Evolutionary conservation across 441 rosid genomes (phyloP).

Genomic region (Hura crepitans): DNA sequence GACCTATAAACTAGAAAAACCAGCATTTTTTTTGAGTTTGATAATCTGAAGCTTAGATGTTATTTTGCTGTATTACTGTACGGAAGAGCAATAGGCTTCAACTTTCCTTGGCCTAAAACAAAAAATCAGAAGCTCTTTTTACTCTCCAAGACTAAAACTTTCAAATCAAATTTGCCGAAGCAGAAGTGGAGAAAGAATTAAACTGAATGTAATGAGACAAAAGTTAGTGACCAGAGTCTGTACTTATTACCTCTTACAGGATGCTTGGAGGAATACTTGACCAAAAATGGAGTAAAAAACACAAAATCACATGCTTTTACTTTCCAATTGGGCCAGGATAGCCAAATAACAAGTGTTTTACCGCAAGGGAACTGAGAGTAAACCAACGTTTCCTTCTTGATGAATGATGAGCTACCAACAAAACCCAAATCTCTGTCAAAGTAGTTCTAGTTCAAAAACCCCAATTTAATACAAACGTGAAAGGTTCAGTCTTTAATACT

Average conservation of each 20-base stretch:
- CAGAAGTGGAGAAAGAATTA: background rate
- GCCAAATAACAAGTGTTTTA: background rate
- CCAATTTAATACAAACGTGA: constrained; percentile 18
- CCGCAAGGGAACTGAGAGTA: background rate
- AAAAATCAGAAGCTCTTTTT: background rate
- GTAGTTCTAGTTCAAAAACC: constrained; percentile 9
- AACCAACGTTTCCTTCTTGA: constrained; percentile 7
- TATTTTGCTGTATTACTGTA: background rate
- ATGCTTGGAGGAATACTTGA: background rate
- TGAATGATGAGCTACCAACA: background rate
- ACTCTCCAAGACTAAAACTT: constrained; percentile 9
- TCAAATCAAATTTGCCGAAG: constrained; percentile 1
- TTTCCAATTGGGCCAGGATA: constrained; percentile 8
- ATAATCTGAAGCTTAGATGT: background rate
- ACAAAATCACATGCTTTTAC: constrained; percentile 13
- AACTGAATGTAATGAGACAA: constrained; percentile 4
- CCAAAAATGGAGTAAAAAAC: constrained; percentile 25
- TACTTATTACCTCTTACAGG: constrained; percentile 15
- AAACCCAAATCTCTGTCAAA: background rate
- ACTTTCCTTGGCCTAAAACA: background rate
- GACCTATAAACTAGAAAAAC: background rate
- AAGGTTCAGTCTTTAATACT: constrained; percentile 13
- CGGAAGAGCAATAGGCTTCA: background rate
- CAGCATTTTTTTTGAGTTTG: background rate
- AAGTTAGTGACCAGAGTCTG: background rate